Evolutionary conservation across 169 alveolate species (phyloP), one percentile per base, ranked within the genome.

Genomic region (Eimeria acervulina): DNA sequence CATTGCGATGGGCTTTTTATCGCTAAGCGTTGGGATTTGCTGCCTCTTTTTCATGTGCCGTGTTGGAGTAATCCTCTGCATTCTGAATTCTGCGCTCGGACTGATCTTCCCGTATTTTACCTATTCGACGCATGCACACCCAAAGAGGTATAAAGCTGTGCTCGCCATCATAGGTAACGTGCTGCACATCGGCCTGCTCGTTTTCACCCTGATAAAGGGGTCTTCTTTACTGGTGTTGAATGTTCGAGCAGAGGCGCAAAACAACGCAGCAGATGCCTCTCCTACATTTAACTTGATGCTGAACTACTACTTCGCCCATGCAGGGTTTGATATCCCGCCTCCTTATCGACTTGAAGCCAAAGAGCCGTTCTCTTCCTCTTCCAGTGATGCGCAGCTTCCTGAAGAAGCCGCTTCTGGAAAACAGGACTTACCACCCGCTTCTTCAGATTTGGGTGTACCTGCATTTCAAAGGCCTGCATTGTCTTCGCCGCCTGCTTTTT

Each of bases 1-100:
- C 1, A 76, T 76, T 40, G 55, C 51, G 55, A 81, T 81, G 90
- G 66, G 66, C 5, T 81, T 81, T 52, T 52, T 81, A 33, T 47
- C 90, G 12, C 70, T 81, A 19, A 52, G 90, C 12, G 72, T 81
- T 51, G 90, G 90, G 38, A 47, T 81, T 8, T 47, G 90, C 26
- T 81, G 90, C 68, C 90, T 81, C 31, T 81, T 81, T 19, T 81
- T 51, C n/a, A 81, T 51, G 70, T 47, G 31, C 17, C 55, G 31
- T 52, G 12, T 47, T 21, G 90, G 90, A 21, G n/a, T 81, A 2
- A 31, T 81, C 31, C 90, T 44, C 31, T 47, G 90, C 44, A 10
- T 81, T 52, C 52, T 81, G 6, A 44, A 81, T 52, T 81, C 47
- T 15, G 23, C 33, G 17, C 70, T 81, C 26, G 90, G 90, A 31